A percentile compares a stretch with the other conserved stretches of the same genome.
These are phyloP conservation scores for Kurtzmaniella quercitrusa DNA, from an alignment of 1,139 yeast genomes.

Conservation along the genomic window DNA sequence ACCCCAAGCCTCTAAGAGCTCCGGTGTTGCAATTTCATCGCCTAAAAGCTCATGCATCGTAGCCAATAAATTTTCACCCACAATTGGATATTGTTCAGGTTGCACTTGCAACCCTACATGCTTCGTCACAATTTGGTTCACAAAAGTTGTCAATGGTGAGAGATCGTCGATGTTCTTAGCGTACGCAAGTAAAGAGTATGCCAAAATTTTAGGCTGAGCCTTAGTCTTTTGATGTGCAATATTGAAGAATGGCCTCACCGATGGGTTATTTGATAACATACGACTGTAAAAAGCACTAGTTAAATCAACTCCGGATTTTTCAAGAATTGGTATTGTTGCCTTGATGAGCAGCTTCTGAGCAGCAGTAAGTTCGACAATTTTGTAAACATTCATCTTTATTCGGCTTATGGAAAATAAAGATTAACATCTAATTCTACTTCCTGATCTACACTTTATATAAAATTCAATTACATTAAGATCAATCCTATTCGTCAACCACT, in stretches of 20 bases:
- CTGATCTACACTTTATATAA: background rate
- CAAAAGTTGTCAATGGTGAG: conserved; percentile 49
- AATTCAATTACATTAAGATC: background rate
- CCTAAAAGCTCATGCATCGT: conserved; percentile 58
- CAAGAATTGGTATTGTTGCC: conserved; percentile 57
- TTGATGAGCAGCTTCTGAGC: conserved; percentile 39
- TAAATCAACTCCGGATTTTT: conserved; percentile 51
- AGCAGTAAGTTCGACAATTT: conserved; percentile 21
- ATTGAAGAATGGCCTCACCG: conserved; percentile 58
- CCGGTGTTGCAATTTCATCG: conserved; percentile 50
- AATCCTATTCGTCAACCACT: background rate
- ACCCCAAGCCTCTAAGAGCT: conserved; percentile 61
- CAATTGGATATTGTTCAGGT: conserved; percentile 65
- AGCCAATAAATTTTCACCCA: conserved; percentile 51
- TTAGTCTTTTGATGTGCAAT: conserved; percentile 52
- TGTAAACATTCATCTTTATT: conserved; percentile 12
- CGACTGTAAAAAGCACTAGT: conserved; percentile 52
- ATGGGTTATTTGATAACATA: conserved; percentile 53
- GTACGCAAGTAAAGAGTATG: conserved; percentile 57
- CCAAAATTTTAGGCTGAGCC: conserved; percentile 63
- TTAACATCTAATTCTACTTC: no score
- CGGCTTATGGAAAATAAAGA: no score
- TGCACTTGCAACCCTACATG: conserved; percentile 61
- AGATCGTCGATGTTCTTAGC: conserved; percentile 64
- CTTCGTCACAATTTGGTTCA: conserved; percentile 58